These are phyloP conservation scores for Macrocybe sp. DNA, from an alignment of 1,284 basidiomycete genomes.

Conservation along the genomic window DNA sequence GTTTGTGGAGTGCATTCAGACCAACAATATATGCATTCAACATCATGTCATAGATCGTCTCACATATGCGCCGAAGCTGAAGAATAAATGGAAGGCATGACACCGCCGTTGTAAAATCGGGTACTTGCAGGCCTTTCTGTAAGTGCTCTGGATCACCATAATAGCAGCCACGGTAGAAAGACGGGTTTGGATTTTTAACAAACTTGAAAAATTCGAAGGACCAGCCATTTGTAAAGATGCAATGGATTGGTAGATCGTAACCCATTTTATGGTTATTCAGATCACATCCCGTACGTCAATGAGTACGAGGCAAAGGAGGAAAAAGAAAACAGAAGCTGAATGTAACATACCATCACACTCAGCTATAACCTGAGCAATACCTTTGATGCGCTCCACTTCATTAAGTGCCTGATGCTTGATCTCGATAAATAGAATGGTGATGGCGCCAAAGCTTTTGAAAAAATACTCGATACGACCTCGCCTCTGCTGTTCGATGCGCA, in stretches of 20 bases:
- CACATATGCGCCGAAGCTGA: conserved; percentile 14
- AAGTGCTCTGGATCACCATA: conserved; percentile 12
- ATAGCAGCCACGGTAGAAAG: conserved; percentile 16
- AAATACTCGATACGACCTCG: conserved; percentile 12
- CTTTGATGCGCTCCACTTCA: conserved; percentile 12
- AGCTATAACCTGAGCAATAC: conserved; percentile 15
- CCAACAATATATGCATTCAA: conserved; percentile 12
- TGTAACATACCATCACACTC: conserved; percentile 14
- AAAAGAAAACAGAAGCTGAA: conserved; percentile 3
- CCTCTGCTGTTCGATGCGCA: conserved; percentile 14
- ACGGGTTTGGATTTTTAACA: conserved; percentile 8
- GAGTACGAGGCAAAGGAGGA: conserved; percentile 3
- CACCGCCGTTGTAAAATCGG: conserved; percentile 10
- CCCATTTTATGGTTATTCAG: conserved; percentile 6
- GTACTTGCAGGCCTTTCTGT: conserved; percentile 13
- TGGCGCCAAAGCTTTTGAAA: conserved; percentile 14
- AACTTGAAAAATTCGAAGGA: conserved; percentile 16
- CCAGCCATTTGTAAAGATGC: conserved; percentile 12
- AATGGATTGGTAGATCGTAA: conserved; percentile 13
- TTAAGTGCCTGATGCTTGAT: conserved; percentile 13
- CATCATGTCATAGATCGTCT: conserved; percentile 16
- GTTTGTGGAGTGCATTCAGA: conserved; percentile 10
- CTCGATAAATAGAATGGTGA: conserved; percentile 14
- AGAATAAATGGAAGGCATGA: conserved; percentile 15
- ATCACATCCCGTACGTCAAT: conserved; percentile 11